A percentile compares a stretch with the other conserved stretches of the same genome.
These are phyloP conservation scores for Albatrellus ellisii DNA, from an alignment of 768 basidiomycete genomes.

Conservation along the genomic window DNA sequence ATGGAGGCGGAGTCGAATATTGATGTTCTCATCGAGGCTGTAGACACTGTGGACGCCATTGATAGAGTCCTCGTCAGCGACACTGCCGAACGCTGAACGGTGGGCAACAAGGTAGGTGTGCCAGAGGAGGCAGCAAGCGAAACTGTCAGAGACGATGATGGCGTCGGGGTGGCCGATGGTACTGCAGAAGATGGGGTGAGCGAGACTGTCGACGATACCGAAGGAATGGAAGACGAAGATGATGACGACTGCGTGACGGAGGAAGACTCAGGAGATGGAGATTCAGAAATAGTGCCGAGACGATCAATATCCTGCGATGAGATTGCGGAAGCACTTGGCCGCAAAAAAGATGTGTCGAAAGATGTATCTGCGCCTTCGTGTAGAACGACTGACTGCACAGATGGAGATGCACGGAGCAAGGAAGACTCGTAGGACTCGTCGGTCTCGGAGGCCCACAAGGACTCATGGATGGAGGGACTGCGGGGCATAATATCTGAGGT, in stretches of 20 bases:
- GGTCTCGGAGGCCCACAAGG: slow-evolving; percentile 49
- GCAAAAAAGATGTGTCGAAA: slow-evolving; percentile 62
- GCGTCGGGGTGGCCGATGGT: slow-evolving; percentile 17
- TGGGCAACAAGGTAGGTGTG: slow-evolving; percentile 5
- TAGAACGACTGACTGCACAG: slow-evolving; percentile 33
- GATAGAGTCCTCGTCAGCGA: slow-evolving; percentile 23
- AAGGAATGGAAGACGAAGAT: slow-evolving; percentile 28
- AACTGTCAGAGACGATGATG: slow-evolving; percentile 22
- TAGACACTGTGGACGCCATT: slow-evolving; percentile 19
- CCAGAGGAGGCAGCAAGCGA: slow-evolving; percentile 13
- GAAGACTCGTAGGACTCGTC: slow-evolving; percentile 69
- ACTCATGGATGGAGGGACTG: slow-evolving; percentile 28
- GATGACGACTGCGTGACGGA: slow-evolving; percentile 24
- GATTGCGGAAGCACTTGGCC: slow-evolving; percentile 34
- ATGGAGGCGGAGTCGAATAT: slow-evolving; percentile 17
- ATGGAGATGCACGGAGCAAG: slow-evolving; percentile 58
- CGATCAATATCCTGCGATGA: slow-evolving; percentile 16
- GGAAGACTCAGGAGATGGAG: slow-evolving; percentile 16
- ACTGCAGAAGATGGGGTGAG: slow-evolving; percentile 19
- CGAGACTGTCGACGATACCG: slow-evolving; percentile 30
- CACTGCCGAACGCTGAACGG: slow-evolving; percentile 11
- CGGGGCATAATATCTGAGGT: slow-evolving; percentile 22
- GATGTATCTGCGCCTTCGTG: slow-evolving; percentile 52
- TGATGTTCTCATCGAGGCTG: slow-evolving; percentile 19
- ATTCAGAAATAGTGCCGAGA: slow-evolving; percentile 14